These are phyloP conservation scores for Cadophora malorum DNA, from an alignment of 2,329 filamentous ascomycete species.

Conservation along the genomic window DNA sequence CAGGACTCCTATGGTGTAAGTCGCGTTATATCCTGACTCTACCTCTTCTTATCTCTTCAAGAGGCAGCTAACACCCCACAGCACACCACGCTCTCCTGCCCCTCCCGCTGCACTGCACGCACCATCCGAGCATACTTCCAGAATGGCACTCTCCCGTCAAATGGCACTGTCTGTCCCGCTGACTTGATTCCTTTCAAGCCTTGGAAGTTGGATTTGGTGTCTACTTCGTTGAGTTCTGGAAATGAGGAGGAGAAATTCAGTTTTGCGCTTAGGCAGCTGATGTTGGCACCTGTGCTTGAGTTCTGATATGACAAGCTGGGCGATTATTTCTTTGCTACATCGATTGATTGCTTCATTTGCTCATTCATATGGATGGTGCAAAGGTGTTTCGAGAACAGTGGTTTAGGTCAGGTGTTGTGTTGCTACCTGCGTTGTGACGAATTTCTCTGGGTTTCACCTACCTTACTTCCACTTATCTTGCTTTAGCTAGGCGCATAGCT, in stretches of 20 bases:
- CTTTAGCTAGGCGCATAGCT: too few relatives aligned
- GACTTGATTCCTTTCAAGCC: slow-evolving; percentile 52
- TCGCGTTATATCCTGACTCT: slow-evolving; percentile 2
- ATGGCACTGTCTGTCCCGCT: slow-evolving; percentile 54
- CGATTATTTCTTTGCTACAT: too few relatives aligned
- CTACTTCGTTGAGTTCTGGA: background rate
- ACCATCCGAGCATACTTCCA: slow-evolving; percentile 50
- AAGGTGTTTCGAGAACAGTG: too few relatives aligned
- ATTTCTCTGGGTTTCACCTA: too few relatives aligned
- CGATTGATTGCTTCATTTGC: too few relatives aligned
- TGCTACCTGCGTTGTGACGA: too few relatives aligned
- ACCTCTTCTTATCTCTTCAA: background rate
- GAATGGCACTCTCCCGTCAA: slow-evolving; percentile 50
- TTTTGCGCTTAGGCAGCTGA: slow-evolving; percentile 24
- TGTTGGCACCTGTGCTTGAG: slow-evolving; percentile 24
- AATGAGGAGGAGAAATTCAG: slow-evolving; percentile 14
- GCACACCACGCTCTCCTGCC: slow-evolving; percentile 54
- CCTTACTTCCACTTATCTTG: too few relatives aligned
- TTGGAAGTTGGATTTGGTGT: slow-evolving; percentile 21
- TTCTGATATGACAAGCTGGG: too few relatives aligned
- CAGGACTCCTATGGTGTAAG: slow-evolving; percentile 59
- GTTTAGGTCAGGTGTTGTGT: too few relatives aligned
- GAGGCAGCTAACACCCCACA: slow-evolving; percentile 34
- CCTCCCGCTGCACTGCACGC: slow-evolving; percentile 46
- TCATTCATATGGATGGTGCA: too few relatives aligned